Percentiles rank a stretch among this genome's conserved stretches.
Evolutionary conservation across 352 stramenopile genomes (phyloP).

Genomic region (Globisporangium spinosum): DNA sequence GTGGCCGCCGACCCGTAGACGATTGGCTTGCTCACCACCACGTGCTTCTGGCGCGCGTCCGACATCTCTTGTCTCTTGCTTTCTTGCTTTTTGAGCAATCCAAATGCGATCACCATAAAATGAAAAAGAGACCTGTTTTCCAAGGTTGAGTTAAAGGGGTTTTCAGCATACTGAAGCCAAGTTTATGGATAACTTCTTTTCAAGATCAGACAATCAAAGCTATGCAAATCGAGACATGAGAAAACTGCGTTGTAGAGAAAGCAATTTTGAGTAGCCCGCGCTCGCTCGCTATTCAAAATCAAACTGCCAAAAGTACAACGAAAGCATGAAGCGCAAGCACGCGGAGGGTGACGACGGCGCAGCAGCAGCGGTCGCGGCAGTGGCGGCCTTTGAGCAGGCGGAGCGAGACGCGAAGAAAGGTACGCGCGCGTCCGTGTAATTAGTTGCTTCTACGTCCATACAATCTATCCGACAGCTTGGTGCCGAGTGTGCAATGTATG

Average conservation of each 20-base stretch:
- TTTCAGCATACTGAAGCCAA: too few relatives aligned
- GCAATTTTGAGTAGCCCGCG: too few relatives aligned
- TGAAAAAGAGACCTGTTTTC: neutral
- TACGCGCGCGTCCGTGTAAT: neutral
- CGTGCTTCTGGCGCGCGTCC: conserved; percentile 67
- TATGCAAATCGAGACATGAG: too few relatives aligned
- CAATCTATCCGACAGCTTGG: neutral
- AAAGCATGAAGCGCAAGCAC: conserved; percentile 30
- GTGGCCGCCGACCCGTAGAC: conserved; percentile 93
- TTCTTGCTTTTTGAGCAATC: neutral
- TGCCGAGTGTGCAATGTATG: neutral
- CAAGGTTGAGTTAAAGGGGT: neutral
- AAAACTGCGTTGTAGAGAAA: too few relatives aligned
- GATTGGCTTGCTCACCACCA: conserved; percentile 91
- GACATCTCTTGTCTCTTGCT: conserved; percentile 44
- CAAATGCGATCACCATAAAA: neutral
- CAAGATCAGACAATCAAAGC: too few relatives aligned
- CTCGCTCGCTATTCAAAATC: neutral
- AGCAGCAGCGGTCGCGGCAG: neutral
- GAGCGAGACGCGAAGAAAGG: neutral
- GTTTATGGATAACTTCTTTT: too few relatives aligned
- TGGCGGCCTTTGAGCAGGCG: conserved; percentile 6
- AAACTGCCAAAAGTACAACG: neutral
- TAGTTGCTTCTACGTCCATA: neutral
- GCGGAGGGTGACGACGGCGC: neutral